Percentiles rank a stretch among this genome's conserved stretches.
Conservation (phyloP, 1,284 basidiomycete species). For the Fomitopsis schrenkii region DNA sequence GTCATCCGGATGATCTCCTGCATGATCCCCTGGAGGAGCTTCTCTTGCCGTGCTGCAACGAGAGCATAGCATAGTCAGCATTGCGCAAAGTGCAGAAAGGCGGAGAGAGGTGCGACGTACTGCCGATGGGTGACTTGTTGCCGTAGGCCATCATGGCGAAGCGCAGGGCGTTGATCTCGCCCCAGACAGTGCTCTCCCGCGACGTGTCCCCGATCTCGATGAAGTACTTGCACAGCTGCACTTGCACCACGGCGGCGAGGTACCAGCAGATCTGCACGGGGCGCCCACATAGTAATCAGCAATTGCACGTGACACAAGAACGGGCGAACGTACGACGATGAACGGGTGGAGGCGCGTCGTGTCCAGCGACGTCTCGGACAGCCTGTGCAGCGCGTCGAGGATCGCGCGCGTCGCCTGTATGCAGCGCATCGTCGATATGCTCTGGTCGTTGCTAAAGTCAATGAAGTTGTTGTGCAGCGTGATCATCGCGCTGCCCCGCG, state of each 20-base stretch:
- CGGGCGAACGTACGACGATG: conserved; percentile 54
- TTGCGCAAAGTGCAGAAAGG: neutral
- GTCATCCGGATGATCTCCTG: conserved; percentile 79
- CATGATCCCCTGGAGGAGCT: conserved; percentile 78
- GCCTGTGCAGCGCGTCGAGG: conserved; percentile 65
- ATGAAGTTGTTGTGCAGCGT: conserved; percentile 80
- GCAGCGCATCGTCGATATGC: conserved; percentile 66
- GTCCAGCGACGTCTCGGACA: conserved; percentile 73
- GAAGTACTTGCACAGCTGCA: conserved; percentile 79
- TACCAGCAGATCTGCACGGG: conserved; percentile 83
- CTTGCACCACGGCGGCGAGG: conserved; percentile 77
- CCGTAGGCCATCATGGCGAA: conserved; percentile 81
- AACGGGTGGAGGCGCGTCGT: conserved; percentile 77
- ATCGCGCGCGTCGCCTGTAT: conserved; percentile 69
- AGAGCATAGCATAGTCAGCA: neutral
- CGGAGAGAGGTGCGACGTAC: conserved; percentile 40
- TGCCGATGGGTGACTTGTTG: conserved; percentile 72
- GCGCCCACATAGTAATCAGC: neutral
- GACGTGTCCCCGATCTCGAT: conserved; percentile 71
- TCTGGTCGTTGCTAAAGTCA: conserved; percentile 61
- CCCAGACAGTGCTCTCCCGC: conserved; percentile 73
- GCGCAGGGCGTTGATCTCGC: conserved; percentile 76
- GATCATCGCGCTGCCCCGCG: conserved; percentile 62
- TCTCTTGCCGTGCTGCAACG: conserved; percentile 67
- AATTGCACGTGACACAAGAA: neutral